These are phyloP conservation scores for Physcomitrium patens DNA, from an alignment of 225 moss, liverwort and hornwort genomes.

Conservation along the genomic window DNA sequence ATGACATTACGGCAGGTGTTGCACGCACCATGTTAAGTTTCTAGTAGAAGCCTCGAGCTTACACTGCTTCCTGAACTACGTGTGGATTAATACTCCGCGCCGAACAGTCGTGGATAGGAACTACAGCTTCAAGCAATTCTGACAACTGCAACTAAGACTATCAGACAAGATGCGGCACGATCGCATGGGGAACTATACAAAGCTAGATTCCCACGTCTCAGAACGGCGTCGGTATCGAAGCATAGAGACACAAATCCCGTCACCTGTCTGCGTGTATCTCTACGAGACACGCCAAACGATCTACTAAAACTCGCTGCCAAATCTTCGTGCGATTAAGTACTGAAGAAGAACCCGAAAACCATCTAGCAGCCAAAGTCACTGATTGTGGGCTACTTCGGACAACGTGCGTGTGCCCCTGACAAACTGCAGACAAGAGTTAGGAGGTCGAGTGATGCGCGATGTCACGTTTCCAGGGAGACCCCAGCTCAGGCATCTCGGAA, in stretches of 20 bases:
- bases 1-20: conserved; percentile 37
- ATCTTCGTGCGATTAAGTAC: too few species aligned
- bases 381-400: not conserved
- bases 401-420: conserved; percentile 1
- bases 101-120: not conserved
- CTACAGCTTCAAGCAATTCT: conserved; percentile 3
- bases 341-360: not conserved
- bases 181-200: not conserved
- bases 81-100: not conserved
- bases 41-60: conserved; percentile 4
- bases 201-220: not conserved
- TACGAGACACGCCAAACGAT: too few species aligned
- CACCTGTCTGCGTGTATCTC: not conserved
- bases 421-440: not conserved
- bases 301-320: too few species aligned
- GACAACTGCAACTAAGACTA: not conserved
- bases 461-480: not conserved
- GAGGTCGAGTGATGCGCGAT: not conserved
- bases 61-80: not conserved
- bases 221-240: not conserved
- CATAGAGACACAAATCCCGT: conserved; percentile 12
- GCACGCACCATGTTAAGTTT: conserved; percentile 29
- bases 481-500: not conserved
- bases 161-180: not conserved
- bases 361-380: too few species aligned